phyloP scores from a whole-genome alignment of 1,284 basidiomycete genomes.

The Neonothopanus nambi region DNA sequence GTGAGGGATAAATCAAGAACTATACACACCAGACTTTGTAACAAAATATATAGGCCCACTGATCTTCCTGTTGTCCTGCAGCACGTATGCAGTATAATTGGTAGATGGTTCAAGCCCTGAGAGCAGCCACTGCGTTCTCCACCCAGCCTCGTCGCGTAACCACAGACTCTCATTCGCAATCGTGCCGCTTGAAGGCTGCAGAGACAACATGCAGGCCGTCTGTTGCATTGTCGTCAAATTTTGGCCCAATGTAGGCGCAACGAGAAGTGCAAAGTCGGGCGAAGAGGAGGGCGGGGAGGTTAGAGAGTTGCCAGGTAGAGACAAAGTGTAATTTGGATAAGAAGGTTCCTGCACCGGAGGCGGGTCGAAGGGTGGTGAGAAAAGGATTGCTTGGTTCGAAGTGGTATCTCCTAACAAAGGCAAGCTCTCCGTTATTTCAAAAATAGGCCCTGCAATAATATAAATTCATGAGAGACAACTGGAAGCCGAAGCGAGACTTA shows the following conservation, averaged over 20 bases:
- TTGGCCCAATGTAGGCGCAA: slow-evolving; percentile 44
- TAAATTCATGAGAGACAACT: background rate
- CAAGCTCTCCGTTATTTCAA: slow-evolving; percentile 27
- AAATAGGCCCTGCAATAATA: slow-evolving; percentile 19
- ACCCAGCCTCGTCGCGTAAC: slow-evolving; percentile 56
- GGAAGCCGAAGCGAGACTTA: slow-evolving; percentile 28
- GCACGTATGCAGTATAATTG: slow-evolving; percentile 71
- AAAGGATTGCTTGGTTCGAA: slow-evolving; percentile 71
- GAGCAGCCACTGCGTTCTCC: slow-evolving; percentile 68
- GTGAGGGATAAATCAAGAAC: background rate
- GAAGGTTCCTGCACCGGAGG: slow-evolving; percentile 39
- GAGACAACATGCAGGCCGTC: slow-evolving; percentile 58
- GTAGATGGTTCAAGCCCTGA: slow-evolving; percentile 57
- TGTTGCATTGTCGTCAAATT: slow-evolving; percentile 46
- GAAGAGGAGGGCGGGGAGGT: slow-evolving; percentile 40
- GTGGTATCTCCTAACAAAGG: slow-evolving; percentile 80
- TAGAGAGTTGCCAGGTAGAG: slow-evolving; percentile 53
- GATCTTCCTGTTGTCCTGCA: slow-evolving; percentile 53
- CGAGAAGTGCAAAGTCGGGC: slow-evolving; percentile 55
- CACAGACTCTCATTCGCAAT: slow-evolving; percentile 48
- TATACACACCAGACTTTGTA: slow-evolving; percentile 65
- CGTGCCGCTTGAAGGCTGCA: slow-evolving; percentile 33
- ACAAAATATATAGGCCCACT: slow-evolving; percentile 63
- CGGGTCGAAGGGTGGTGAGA: slow-evolving; percentile 62
- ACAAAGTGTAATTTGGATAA: slow-evolving; percentile 84